Evolutionary conservation across 306 rosid species (phyloP).

Genomic region (Prosopis cineraria): DNA sequence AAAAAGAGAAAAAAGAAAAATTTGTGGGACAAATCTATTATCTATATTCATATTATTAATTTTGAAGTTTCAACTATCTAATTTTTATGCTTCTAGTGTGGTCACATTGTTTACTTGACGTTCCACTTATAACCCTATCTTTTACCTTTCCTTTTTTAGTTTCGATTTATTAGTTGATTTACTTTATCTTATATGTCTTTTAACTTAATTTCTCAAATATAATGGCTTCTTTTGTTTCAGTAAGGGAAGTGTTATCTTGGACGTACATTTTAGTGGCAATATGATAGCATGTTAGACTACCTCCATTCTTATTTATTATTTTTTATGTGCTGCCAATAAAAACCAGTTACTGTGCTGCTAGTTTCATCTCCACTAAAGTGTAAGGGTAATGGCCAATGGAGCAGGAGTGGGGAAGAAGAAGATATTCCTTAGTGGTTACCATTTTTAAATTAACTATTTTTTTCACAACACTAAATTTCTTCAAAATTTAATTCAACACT

Average conservation of each 20-base stretch:
- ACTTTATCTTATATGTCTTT: slow-evolving; percentile 18
- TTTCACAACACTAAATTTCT: no score
- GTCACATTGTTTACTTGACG: not conserved
- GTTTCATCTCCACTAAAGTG: not conserved
- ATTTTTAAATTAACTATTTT: no score
- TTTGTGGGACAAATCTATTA: not conserved
- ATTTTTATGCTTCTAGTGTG: not conserved
- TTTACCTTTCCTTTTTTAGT: slow-evolving; percentile 12
- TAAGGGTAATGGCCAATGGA: no score
- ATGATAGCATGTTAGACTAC: slow-evolving; percentile 46
- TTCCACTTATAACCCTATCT: not conserved
- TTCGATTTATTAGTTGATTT: slow-evolving; percentile 15
- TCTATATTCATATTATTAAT: not conserved
- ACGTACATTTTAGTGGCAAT: slow-evolving; percentile 73
- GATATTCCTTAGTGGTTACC: no score
- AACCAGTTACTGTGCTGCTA: slow-evolving; percentile 5
- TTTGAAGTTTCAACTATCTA: not conserved
- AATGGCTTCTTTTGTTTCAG: slow-evolving; percentile 57
- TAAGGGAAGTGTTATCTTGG: slow-evolving; percentile 85
- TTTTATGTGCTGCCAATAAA: not conserved
- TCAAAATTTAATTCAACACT: no score
- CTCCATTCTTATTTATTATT: slow-evolving; percentile 16
- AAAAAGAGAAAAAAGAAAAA: not conserved
- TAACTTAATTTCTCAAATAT: slow-evolving; percentile 13
- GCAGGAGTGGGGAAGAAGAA: no score